Evolutionary conservation across 2,329 filamentous ascomycete species (phyloP).

Genomic region (Aspergillus vadensis): DNA sequence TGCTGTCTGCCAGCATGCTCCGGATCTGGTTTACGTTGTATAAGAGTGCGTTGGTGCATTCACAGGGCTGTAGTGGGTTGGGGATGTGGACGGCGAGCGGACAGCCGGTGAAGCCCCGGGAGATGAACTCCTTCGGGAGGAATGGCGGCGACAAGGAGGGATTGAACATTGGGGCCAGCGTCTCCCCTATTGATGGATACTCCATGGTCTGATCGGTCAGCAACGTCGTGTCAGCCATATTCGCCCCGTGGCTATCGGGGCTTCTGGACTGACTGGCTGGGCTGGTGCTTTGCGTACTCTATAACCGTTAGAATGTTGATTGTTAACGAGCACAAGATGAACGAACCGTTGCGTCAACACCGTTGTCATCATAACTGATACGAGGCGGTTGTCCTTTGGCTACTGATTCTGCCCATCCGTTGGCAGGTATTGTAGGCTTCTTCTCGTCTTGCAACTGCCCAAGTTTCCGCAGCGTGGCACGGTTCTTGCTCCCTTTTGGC

Average conservation of each 20-base stretch:
- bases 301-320: neutral
- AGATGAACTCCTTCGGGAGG: constrained; percentile 31
- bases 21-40: constrained; percentile 37
- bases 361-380: constrained; percentile 9
- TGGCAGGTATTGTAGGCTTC: constrained; percentile 21
- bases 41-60: constrained; percentile 34
- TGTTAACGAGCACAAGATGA: neutral
- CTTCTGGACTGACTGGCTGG: constrained; percentile 29
- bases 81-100: constrained; percentile 32
- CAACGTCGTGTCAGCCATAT: constrained; percentile 14
- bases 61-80: constrained; percentile 28
- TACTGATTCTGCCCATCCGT: constrained; percentile 3
- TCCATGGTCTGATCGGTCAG: constrained; percentile 14
- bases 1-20: constrained; percentile 28
- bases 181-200: constrained; percentile 12
- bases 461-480: constrained; percentile 39
- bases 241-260: constrained; percentile 26
- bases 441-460: constrained; percentile 37
- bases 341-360: constrained; percentile 6
- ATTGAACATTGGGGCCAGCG: constrained; percentile 23
- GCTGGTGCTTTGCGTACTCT: constrained; percentile 10
- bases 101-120: constrained; percentile 29
- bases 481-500: constrained; percentile 44
- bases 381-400: constrained; percentile 7
- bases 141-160: constrained; percentile 36